Conservation (phyloP, 371 early-diverging fungal genomes). For the Lichtheimia ramosa region DNA sequence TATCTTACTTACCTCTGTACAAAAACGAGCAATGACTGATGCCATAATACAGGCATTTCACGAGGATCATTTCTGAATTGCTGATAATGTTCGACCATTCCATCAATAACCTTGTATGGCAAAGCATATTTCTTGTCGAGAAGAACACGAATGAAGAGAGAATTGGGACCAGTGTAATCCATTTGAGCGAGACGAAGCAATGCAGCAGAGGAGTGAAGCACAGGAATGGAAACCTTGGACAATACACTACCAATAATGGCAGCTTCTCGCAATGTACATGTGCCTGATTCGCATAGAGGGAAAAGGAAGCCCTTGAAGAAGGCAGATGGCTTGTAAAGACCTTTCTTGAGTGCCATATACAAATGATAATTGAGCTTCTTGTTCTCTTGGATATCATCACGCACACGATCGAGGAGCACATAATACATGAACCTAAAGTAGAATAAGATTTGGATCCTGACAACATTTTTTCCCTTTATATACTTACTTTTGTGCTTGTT, state of each 20-base stretch:
- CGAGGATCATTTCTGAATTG: conserved; percentile 83
- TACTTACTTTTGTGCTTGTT: conserved; percentile 81
- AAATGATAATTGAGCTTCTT: conserved; percentile 96
- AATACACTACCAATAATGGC: conserved; percentile 92
- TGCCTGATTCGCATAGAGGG: conserved; percentile 93
- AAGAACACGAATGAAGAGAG: conserved; percentile 91
- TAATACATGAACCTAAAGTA: conserved; percentile 69
- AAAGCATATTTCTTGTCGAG: conserved; percentile 98
- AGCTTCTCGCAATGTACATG: conserved; percentile 97
- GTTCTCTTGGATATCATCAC: conserved; percentile 92
- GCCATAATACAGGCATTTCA: conserved; percentile 96
- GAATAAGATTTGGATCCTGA: background rate
- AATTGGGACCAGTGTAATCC: conserved; percentile 96
- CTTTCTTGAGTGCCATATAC: conserved; percentile 95
- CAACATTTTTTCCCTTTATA: conserved; percentile 62
- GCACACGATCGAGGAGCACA: conserved; percentile 87
- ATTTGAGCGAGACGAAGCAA: conserved; percentile 93
- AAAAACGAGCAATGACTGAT: conserved; percentile 94
- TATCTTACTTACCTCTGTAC: conserved; percentile 68
- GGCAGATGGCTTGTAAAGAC: conserved; percentile 94
- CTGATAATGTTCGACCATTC: conserved; percentile 91
- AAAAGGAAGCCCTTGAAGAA: conserved; percentile 98
- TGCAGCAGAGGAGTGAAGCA: conserved; percentile 94
- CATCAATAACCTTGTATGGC: conserved; percentile 95
- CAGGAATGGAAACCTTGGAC: conserved; percentile 90